Base-by-base conservation (phyloP, 805 yeast species). In the Kodamaea kaohsiungensis region DNA sequence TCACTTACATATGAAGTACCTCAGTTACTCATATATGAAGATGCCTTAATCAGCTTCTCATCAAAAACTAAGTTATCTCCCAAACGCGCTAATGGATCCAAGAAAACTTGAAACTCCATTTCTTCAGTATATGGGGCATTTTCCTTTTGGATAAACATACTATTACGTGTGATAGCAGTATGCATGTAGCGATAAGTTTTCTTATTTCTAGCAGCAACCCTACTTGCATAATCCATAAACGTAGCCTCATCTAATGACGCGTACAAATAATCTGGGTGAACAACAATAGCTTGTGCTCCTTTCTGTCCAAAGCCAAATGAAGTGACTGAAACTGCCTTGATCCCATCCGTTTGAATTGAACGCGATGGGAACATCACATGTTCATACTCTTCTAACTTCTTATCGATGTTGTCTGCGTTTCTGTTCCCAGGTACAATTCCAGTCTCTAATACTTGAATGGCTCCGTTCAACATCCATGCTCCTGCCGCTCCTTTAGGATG, bases 401-500 rank as follows among this genome's bases (percentile, higher is more conserved):
- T 80, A 75, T 95, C 99, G 65, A 95, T 85, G 70, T 95, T 95
- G 75, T 95, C 99, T 60, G 99, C 99, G 67, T 95, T 96, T 76
- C 98, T 86, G 83, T 95, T 95, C 73, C 99, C 99, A 64, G 99
- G 99, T 64, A 95, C 96, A 66, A 92, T 67, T 75, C 99, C 98
- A 65, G 89, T 73, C 78, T 90, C 88, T 72, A 95, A 80, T 62
- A 92, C 86, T 81, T 95, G 99, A 62, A 95, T 78, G 54, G 91
- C 97, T 76, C 99, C 99, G 75, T 95, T 96, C 83, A 95, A 78
- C 99, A 95, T 95, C 99, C 99, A 95, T 55, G 99, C 98, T 82
- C 98, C 99, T 54, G 99, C 99, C 65, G 99, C 99, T 84, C 99
- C 99, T 89, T 95, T 95, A 66, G 99, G 99, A 81, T 95, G 99